phyloP scores from a whole-genome alignment of 306 rosid genomes.

The Trichosanthes truncata region DNA sequence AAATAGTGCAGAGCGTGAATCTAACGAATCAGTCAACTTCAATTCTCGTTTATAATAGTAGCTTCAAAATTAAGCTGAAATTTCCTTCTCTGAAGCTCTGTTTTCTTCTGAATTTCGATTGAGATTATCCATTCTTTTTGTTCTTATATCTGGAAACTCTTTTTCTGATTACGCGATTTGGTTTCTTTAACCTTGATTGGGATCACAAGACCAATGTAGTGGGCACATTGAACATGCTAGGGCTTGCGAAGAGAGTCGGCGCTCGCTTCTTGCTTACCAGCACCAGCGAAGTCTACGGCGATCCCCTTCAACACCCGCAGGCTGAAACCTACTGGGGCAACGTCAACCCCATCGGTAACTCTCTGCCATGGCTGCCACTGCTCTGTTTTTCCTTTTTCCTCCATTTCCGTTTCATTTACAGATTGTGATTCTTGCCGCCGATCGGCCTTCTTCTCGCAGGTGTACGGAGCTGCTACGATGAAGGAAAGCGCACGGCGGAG shows the following conservation, averaged over 20 bases:
- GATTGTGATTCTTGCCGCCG: neutral
- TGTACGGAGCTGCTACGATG: conserved; percentile 90
- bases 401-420: neutral
- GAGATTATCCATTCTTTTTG: neutral
- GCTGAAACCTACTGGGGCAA: conserved; percentile 91
- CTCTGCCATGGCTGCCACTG: neutral
- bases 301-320: conserved; percentile 92
- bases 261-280: conserved; percentile 83
- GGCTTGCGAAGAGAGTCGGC: conserved; percentile 76
- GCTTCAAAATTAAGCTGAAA: neutral
- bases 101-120: neutral
- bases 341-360: conserved; percentile 81
- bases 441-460: conserved; percentile 27
- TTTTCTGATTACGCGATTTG: neutral
- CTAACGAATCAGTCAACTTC: neutral
- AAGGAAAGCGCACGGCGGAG: conserved; percentile 93
- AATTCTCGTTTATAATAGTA: neutral
- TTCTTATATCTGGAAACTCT: neutral
- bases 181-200: neutral
- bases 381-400: neutral
- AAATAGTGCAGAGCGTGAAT: neutral
- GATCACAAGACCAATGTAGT: conserved; percentile 89
- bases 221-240: conserved; percentile 87
- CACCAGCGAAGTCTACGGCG: conserved; percentile 94
- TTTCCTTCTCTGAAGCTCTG: neutral